phyloP scores from a whole-genome alignment of 2,329 filamentous ascomycete species.

The Hysterium pulicare region DNA sequence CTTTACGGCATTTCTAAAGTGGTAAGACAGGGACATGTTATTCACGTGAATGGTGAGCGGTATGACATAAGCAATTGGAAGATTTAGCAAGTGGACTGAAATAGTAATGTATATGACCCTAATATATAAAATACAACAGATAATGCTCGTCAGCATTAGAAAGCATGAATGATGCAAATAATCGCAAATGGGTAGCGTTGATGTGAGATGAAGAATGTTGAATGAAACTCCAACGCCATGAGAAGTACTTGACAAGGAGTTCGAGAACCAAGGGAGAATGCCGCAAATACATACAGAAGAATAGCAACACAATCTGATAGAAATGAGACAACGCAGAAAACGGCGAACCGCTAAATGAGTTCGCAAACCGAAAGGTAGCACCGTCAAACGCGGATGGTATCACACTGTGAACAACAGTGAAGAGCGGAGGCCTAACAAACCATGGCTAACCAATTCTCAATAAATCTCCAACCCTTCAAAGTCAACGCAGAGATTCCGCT shows the following conservation, averaged over 20 bases:
- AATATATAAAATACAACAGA: not conserved
- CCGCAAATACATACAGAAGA: not conserved
- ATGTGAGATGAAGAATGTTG: not conserved
- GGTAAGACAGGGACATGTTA: too few species aligned
- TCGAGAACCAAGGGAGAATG: not conserved
- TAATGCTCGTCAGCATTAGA: not conserved
- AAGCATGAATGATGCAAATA: not conserved
- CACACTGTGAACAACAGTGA: not conserved
- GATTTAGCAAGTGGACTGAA: not conserved
- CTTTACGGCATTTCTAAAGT: too few species aligned
- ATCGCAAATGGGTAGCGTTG: not conserved
- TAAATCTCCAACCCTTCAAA: constrained; percentile 43
- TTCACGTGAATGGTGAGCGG: not conserved
- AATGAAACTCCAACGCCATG: not conserved
- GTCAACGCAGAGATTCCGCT: constrained; percentile 38
- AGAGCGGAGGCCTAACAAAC: not conserved
- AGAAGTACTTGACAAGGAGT: not conserved
- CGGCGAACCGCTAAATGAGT: not conserved
- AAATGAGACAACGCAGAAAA: too few species aligned
- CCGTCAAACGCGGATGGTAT: constrained; percentile 2
- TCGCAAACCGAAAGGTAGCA: not conserved
- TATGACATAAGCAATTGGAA: not conserved
- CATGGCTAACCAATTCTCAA: constrained; percentile 6
- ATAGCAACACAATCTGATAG: not conserved
- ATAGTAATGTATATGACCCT: constrained; percentile 1